Base-by-base conservation (phyloP, 345 rosid species). In the Litchi chinensis region DNA sequence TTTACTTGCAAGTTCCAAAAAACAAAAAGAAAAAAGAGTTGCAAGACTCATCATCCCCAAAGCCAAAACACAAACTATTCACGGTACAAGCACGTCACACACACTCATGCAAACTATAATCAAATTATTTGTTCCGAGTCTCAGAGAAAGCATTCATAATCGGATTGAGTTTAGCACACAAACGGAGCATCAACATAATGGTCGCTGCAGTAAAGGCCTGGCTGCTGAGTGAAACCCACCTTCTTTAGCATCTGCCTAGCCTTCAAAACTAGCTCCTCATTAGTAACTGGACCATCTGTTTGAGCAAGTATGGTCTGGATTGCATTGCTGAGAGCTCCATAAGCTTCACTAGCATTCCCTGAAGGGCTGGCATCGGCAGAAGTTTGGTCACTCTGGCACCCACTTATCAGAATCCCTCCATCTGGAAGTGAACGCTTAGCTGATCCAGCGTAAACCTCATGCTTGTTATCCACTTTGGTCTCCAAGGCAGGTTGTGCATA, bases 271-370 rank as follows among this genome's bases (percentile, higher is more conserved):
- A 96, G 88, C 60, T 93, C 91, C 41, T 75, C 76, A 70, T 94
- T 90, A 15, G 93, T 70, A 62, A 93, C 80, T 15, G 48, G 79
- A 39, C 93, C 98, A 22, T 88, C 89, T 0, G 95, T 57, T n/a
- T 90, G 91, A 0, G 89, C 90, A 72, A 96, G 66, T 75, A 96
- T 88, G 37, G 79, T 83, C 92, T 96, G 99, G 75, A 96, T 88
- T 12, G 93, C 95, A 67, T 96, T 96, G 90, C 99, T 96, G 68
- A 94, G 89, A 28, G 99, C 99, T 77, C 99, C 99, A 76, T 94
- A 94, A 59, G 99, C 93, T 80, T 84, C 89, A 1, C 73, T 65
- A 26, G 97, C 57, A 39, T 85, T 85, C 57, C 97, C 98, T 0
- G 88, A 79, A 32, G 99, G 99, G 76, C 89, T 90, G 8, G 99